Base-by-base conservation (phyloP, 371 early-diverging fungal species). In the Mucor velutinosus region DNA sequence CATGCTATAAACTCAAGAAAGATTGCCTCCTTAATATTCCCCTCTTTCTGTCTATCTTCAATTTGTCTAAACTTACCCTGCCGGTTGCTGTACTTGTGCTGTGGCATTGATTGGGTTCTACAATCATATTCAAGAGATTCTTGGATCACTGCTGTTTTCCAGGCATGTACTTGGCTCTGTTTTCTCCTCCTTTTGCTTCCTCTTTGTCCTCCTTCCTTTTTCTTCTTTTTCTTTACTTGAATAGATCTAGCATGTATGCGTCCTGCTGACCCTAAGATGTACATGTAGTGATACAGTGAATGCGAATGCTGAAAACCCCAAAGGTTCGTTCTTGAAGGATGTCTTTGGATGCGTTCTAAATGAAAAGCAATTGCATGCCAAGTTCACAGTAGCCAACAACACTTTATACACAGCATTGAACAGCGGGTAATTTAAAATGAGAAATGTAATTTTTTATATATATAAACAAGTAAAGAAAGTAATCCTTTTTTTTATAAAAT, bases 401-500 rank as follows among this genome's bases (percentile, higher is more conserved):
- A 4, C 30, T 30, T 30, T 30, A 6, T 30, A 30, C 30, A 30
- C 30, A n/a, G n/a, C n/a, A n/a, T n/a, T n/a, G n/a, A n/a, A n/a
- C n/a, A n/a, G n/a, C n/a, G n/a, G 30, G 30, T 4, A 6, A 30
- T 2, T 30, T 21, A 51, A 12, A 51, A 23, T 21, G 25, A 51
- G 11, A 51, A 51, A 51, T 51, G 51, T 23, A 51, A 23, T 60
- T 37, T 41, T 60, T 27, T 60, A 15, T 19, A 62, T 37, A 33
- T 53, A 63, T 63, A 63, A 60, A 62, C 47, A 62, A 49, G 47
- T 62, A 62, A 62, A 62, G 49, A 62, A 33, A 32, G 33, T 17
- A 3, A 14, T 33, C 32, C 33, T 49, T 62, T 45, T 58, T 58
- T 57, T 32, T 57, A 57, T 57, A 58, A 21, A 10, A 37, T 30